Base-by-base conservation (phyloP, 768 basidiomycete genomes). In the Saitozyma sp. region DNA sequence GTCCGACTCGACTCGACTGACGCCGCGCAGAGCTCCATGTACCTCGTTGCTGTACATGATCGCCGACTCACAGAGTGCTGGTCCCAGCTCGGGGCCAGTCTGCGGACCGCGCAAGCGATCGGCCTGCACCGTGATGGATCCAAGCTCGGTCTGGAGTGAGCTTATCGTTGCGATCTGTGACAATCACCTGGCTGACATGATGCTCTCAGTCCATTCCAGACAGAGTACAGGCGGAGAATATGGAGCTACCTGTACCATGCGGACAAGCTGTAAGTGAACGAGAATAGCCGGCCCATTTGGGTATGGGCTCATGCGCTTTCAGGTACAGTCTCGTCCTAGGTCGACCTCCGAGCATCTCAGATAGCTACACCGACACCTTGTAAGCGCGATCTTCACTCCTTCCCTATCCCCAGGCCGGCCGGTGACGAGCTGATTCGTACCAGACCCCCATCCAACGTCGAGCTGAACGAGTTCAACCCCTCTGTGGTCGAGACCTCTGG, bases 61-160 rank as follows among this genome's bases (percentile, higher is more conserved):
- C 62, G 80, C 37, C 73, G 80, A 52, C 89, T 95, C 62, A 93
- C 92, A 8, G 93, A 96, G 80, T 93, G 92, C 72, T 97, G 93
- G 92, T 92, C 90, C 76, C 92, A 95, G 72, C 83, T 97, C 16
- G 93, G 93, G 42, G 92, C 93, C 7, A 91, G 91, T 53, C 88
- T 97, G 13, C 82, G 92, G 62, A 96, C 93, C 40, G 93, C 92
- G 9, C 92, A 95, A 72, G 93, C 93, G 3, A 85, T 97, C 19
- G 94, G 93, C 9, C 80, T 97, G 42, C 93, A 96, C 80, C 85
- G 93, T 55, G 93, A 97, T 79, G 90, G 89, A 9, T 85, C 87
- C 1, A 87, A 86, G 41, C 87, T 91, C 83, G 80, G 80, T 6
- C 57, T 80, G 3, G 78, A 79, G 91, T 92, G 73, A 74, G 85